Evolutionary conservation across 345 rosid species (phyloP), one percentile per base, ranked within the genome.

Genomic region (Boechera stricta): DNA sequence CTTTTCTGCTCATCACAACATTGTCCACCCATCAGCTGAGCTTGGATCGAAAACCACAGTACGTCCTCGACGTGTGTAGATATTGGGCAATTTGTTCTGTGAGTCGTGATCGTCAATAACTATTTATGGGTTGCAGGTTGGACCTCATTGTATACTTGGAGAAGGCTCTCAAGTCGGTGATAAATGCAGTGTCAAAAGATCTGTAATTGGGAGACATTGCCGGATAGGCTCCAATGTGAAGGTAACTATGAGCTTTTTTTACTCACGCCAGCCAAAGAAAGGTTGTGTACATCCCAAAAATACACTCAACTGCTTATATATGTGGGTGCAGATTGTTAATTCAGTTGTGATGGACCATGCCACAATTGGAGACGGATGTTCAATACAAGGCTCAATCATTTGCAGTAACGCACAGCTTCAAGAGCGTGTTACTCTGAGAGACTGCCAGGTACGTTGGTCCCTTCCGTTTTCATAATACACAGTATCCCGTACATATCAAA

Each of bases 121-220:
- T 33, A 4, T 28, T n/a, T 38, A 21, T 53, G 77, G 71, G 77
- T 51, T 84, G 68, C 73, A 95, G 98, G 89, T 95, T 52, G 99
- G 99, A 52, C 94, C 96, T 18, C 87, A 92, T 79, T 89, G 98
- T 84, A 85, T 91, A 91, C 86, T 91, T 64, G 96, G 96, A 44
- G 98, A 95, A 85, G 97, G 98, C 78, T 88, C 99, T 69, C 91
- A 89, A 69, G 85, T 95, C 90, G 97, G 94, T 75, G 99, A 95
- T 79, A 95, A 92, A 77, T 95, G 98, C 77, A 89, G 97, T 69
- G 97, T 95, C 65, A 92, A 95, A 81, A 89, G 98, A 80, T 95
- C 99, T 66, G 97, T 92, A 36, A 87, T 92, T 74, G 98, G 99
- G 68, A 94, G 91, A 63, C 98, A 92, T 78, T 95, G 99, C 85